Evolutionary conservation across 441 rosid species (phyloP), one percentile per base, ranked within the genome.

Genomic region (Rhodomyrtus psidioides): DNA sequence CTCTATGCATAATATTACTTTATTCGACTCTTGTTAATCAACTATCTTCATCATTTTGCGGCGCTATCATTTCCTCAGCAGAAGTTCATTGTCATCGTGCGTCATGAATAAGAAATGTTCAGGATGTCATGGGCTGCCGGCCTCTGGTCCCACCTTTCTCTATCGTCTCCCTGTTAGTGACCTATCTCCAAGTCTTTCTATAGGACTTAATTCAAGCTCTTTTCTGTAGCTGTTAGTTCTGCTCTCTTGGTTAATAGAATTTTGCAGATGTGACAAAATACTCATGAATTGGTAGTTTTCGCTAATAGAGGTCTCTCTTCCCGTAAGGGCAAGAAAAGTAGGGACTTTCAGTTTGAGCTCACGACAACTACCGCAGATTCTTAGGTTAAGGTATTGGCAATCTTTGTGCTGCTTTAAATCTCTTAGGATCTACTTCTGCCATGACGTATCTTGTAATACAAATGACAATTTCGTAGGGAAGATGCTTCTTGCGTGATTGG

Each of bases 121-220:
- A 81, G 91, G 92, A 93, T 90, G 91, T 92, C 93, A 93, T 90
- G 86, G 95, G 97, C 89, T 94, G 94, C 93, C 83, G 89, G 81
- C 87, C 49, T 39, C 49, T 39, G 90, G 90, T 49, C 90, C 94
- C 90, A 82, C 89, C 44, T 85, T 79, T 91, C 92, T 62, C 88
- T 74, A 83, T 91, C 92, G 88, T 15, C 55, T 82, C 84, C 53
- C 57, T 14, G 58, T 84, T 88, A 21, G 83, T 75, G 7, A 54
- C 79, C 23, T 82, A 27, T 30, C 58, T 74, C 57, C 85, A 30
- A 24, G 79, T 75, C 53, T 65, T 26, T 26, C 81, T 46, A 6
- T n/a, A 84, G 62, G 34, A 23, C 46, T 85, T 82, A 55, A 51
- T 85, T 60, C 83, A 83, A 76, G 82, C 57, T 85, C 74, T 54